Conservation (phyloP, 2,329 filamentous ascomycete genomes). For the Curvularia hawaiiensis region DNA sequence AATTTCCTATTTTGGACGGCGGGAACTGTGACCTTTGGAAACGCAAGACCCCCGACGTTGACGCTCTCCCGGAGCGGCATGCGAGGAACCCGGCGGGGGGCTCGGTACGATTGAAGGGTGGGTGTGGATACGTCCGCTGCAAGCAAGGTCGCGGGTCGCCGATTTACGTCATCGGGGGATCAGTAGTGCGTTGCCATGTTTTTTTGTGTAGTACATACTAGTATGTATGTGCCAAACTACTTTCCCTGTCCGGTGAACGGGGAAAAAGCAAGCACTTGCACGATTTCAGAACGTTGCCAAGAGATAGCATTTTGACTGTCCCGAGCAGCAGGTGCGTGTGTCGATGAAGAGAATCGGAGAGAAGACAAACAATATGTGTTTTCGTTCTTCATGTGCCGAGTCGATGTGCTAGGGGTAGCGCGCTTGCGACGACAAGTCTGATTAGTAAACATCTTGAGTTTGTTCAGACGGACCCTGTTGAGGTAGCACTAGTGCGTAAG, state of each 20-base stretch:
- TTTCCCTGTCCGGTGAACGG: not conserved
- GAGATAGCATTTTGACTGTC: not conserved
- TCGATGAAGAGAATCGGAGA: not conserved
- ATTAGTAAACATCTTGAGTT: not conserved
- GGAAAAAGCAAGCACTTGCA: not conserved
- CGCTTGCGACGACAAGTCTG: not conserved
- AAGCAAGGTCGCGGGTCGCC: not conserved
- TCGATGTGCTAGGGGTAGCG: not conserved
- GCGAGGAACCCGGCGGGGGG: not conserved
- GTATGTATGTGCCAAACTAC: too few relatives aligned
- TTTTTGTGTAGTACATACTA: too few relatives aligned
- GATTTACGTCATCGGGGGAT: constrained; percentile 6
- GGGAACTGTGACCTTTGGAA: not conserved
- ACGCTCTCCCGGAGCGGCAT: not conserved
- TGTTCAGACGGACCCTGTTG: not conserved
- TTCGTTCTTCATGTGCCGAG: not conserved
- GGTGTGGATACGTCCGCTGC: not conserved
- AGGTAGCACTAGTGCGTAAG: not conserved
- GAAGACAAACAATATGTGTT: not conserved
- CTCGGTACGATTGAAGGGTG: not conserved
- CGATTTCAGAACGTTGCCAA: constrained; percentile 1
- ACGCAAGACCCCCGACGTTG: constrained; percentile 1
- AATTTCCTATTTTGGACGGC: not conserved
- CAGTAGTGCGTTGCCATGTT: not conserved
- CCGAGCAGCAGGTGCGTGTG: not conserved